These are phyloP conservation scores for Mercurialis annua DNA, from an alignment of 345 rosid species.

Conservation along the genomic window DNA sequence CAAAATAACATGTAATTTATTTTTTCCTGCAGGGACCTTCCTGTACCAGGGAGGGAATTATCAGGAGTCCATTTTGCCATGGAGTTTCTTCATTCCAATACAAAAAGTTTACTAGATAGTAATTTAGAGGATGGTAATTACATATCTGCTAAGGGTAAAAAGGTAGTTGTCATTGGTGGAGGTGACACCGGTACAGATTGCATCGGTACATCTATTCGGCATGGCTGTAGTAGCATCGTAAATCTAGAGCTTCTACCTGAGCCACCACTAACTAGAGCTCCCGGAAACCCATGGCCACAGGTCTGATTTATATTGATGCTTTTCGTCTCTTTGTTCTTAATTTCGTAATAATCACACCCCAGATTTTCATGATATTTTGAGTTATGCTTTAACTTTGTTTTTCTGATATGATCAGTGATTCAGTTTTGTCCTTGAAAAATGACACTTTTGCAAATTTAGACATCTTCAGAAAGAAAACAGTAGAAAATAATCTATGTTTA, in stretches of 20 bases:
- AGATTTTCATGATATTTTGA: too few relatives aligned
- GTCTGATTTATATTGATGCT: constrained; percentile 28
- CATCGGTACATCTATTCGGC: constrained; percentile 94
- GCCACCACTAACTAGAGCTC: constrained; percentile 82
- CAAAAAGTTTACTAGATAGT: constrained; percentile 97
- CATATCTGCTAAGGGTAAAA: constrained; percentile 90
- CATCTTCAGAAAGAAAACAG: too few relatives aligned
- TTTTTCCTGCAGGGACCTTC: constrained; percentile 76
- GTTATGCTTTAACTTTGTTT: too few relatives aligned
- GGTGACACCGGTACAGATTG: constrained; percentile 99
- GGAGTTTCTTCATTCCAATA: constrained; percentile 95
- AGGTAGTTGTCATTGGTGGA: constrained; percentile 95
- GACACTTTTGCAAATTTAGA: too few relatives aligned
- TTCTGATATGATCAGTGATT: too few relatives aligned
- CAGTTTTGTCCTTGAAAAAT: too few relatives aligned
- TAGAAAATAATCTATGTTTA: too few relatives aligned
- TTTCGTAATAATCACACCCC: too few relatives aligned
- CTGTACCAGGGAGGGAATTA: constrained; percentile 81
- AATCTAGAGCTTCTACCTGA: constrained; percentile 94
- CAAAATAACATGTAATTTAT: neutral
- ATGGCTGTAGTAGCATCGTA: constrained; percentile 70
- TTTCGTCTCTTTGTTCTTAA: neutral
- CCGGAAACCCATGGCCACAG: constrained; percentile 99
- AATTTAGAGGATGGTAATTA: constrained; percentile 71
- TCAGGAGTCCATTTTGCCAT: constrained; percentile 97